A percentile compares a stretch with the other conserved stretches of the same genome.
phyloP scores from a whole-genome alignment of 31 red algal genomes.

The Asparagopsis taxiformis region DNA sequence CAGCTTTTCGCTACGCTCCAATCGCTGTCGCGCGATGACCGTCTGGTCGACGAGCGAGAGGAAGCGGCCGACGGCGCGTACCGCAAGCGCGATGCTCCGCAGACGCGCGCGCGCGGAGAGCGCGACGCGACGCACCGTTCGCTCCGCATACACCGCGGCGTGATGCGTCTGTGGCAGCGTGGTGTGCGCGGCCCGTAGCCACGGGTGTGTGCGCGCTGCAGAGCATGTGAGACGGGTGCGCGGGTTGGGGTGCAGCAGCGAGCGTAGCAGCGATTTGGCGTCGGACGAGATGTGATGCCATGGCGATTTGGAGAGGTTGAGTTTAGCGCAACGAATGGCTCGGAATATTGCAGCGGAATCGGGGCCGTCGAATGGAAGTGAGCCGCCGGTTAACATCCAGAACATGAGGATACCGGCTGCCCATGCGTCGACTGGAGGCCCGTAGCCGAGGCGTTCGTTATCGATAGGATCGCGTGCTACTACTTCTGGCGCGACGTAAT shows the following conservation, averaged over 20 bases:
- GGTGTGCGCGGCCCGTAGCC: slow-evolving; percentile 30
- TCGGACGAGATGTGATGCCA: slow-evolving; percentile 22
- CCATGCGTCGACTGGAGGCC: slow-evolving; percentile 73
- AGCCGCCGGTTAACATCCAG: slow-evolving; percentile 64
- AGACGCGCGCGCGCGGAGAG: not conserved
- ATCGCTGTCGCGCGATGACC: slow-evolving; percentile 1
- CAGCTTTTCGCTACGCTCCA: too few species aligned
- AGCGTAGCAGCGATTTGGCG: slow-evolving; percentile 40
- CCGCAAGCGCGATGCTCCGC: slow-evolving; percentile 6
- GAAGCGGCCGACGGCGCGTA: not conserved
- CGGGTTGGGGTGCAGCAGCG: slow-evolving; percentile 41
- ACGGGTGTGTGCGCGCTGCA: slow-evolving; percentile 45
- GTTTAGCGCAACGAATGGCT: slow-evolving; percentile 19
- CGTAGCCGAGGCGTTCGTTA: slow-evolving; percentile 59
- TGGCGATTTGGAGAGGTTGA: slow-evolving; percentile 15
- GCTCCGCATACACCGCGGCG: slow-evolving; percentile 9
- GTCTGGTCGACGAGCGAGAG: slow-evolving; percentile 13
- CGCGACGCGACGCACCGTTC: too few species aligned
- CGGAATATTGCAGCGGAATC: slow-evolving; percentile 31
- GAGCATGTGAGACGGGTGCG: slow-evolving; percentile 29
- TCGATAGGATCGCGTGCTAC: slow-evolving; percentile 28
- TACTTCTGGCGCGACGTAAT: slow-evolving; percentile 78
- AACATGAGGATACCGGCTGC: slow-evolving; percentile 62
- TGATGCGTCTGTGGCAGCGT: slow-evolving; percentile 12
- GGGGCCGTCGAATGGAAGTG: slow-evolving; percentile 23